Conservation (phyloP, 208 protist species). For the Blastocrithidia nonstop region DNA sequence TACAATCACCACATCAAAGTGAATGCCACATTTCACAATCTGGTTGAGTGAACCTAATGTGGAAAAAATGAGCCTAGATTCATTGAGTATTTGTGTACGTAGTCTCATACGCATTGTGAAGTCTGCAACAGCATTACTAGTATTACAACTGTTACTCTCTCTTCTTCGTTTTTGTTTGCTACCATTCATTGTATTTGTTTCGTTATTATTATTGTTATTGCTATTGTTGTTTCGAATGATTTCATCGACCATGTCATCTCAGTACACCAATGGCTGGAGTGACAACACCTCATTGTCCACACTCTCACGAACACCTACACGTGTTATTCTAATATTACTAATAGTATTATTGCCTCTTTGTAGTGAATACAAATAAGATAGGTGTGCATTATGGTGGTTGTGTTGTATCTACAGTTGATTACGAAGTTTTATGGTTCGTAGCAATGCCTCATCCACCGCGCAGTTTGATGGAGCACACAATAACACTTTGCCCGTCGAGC, state of each 20-base stretch:
- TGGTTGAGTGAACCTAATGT: constrained; percentile 76
- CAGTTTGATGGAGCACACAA: constrained; percentile 79
- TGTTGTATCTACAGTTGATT: constrained; percentile 4
- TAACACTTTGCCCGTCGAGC: constrained; percentile 19
- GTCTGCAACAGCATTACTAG: neutral
- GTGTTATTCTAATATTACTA: constrained; percentile 1
- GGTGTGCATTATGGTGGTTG: neutral
- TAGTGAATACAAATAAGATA: too few species aligned
- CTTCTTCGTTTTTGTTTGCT: neutral
- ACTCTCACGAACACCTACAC: constrained; percentile 49
- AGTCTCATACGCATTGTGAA: neutral
- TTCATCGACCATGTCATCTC: constrained; percentile 28
- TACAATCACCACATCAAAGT: constrained; percentile 78
- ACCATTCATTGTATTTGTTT: neutral
- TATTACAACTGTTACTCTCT: neutral
- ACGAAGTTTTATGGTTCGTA: constrained; percentile 37
- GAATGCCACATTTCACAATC: constrained; percentile 14
- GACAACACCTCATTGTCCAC: constrained; percentile 41
- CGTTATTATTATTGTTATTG: neutral
- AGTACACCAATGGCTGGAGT: constrained; percentile 26
- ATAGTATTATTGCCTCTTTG: neutral
- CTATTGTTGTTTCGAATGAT: neutral
- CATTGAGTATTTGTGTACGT: constrained; percentile 16
- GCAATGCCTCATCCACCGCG: constrained; percentile 68
- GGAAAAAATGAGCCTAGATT: constrained; percentile 35